phyloP scores from a whole-genome alignment of 2,329 filamentous ascomycete species.

The Byssothecium circinans region DNA sequence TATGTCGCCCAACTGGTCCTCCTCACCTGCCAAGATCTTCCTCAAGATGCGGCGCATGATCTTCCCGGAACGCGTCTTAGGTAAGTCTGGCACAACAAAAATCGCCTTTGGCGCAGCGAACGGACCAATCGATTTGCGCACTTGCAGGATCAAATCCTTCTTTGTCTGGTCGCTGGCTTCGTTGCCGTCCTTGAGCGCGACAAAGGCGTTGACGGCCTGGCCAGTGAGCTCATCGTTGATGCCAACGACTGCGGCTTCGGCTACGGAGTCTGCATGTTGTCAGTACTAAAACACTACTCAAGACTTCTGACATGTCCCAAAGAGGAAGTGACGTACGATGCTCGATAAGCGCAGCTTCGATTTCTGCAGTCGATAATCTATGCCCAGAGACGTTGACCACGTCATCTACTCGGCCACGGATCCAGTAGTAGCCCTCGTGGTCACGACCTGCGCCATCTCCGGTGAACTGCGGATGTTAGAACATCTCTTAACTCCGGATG shows the following conservation, averaged over 20 bases:
- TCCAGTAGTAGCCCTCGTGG: slow-evolving; percentile 99
- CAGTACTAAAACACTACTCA: slow-evolving; percentile 18
- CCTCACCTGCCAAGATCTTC: slow-evolving; percentile 96
- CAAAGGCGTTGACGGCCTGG: slow-evolving; percentile 96
- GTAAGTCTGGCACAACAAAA: slow-evolving; percentile 87
- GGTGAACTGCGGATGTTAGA: slow-evolving; percentile 65
- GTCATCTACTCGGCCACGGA: slow-evolving; percentile 95
- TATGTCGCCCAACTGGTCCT: slow-evolving; percentile 92
- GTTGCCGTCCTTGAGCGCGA: slow-evolving; percentile 83
- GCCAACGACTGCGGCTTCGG: slow-evolving; percentile 93
- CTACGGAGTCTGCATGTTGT: slow-evolving; percentile 63
- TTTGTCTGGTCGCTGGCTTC: slow-evolving; percentile 77
- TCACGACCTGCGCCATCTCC: slow-evolving; percentile 94
- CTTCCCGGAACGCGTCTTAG: slow-evolving; percentile 97
- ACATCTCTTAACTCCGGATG: neutral
- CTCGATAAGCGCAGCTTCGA: slow-evolving; percentile 94
- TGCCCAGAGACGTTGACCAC: slow-evolving; percentile 98
- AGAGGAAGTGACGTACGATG: slow-evolving; percentile 58
- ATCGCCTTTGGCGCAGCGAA: slow-evolving; percentile 96
- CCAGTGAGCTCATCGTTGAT: slow-evolving; percentile 91
- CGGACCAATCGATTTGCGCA: slow-evolving; percentile 94
- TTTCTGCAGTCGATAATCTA: slow-evolving; percentile 94
- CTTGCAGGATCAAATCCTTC: slow-evolving; percentile 92
- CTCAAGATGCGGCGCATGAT: slow-evolving; percentile 97
- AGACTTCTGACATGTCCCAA: too few relatives aligned